Percentiles rank a stretch among this genome's conserved stretches.
phyloP scores from a whole-genome alignment of 169 alveolate genomes.

The Plasmodium reichenowi region DNA sequence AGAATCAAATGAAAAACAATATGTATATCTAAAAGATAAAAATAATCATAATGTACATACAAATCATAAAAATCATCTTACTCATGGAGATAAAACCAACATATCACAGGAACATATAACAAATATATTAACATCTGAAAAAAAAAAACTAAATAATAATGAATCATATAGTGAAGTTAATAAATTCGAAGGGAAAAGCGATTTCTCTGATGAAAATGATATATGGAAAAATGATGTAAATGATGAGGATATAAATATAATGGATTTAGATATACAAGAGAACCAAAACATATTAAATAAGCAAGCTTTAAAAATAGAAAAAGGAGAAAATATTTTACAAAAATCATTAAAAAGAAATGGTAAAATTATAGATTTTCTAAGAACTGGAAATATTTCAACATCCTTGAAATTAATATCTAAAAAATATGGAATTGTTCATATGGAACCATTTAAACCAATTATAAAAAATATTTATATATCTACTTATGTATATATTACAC shows the following conservation, averaged over 20 bases:
- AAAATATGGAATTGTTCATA: conserved; percentile 69
- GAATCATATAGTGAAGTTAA: not conserved
- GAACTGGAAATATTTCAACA: conserved; percentile 37
- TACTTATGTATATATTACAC: conserved; percentile 70
- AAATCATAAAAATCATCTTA: not conserved
- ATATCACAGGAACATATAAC: not conserved
- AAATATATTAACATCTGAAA: not conserved
- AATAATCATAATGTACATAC: not conserved
- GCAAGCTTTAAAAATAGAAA: conserved; percentile 33
- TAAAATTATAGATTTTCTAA: conserved; percentile 61
- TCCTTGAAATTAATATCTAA: conserved; percentile 60
- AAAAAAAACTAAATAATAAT: not conserved
- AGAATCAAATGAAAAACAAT: not conserved
- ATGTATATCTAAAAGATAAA: not conserved
- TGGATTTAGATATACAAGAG: conserved; percentile 13
- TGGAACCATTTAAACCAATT: conserved; percentile 70
- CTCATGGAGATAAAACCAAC: not conserved
- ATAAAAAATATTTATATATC: conserved; percentile 71
- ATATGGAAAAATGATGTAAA: conserved; percentile 76
- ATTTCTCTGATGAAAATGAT: conserved; percentile 78
- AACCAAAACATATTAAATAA: conserved; percentile 9
- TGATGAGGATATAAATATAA: conserved; percentile 64
- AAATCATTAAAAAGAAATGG: conserved; percentile 37
- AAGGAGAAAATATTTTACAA: conserved; percentile 9
- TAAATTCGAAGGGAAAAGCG: conserved; percentile 58